These are phyloP conservation scores for Turritis glabra DNA, from an alignment of 345 rosid genomes.

Conservation along the genomic window DNA sequence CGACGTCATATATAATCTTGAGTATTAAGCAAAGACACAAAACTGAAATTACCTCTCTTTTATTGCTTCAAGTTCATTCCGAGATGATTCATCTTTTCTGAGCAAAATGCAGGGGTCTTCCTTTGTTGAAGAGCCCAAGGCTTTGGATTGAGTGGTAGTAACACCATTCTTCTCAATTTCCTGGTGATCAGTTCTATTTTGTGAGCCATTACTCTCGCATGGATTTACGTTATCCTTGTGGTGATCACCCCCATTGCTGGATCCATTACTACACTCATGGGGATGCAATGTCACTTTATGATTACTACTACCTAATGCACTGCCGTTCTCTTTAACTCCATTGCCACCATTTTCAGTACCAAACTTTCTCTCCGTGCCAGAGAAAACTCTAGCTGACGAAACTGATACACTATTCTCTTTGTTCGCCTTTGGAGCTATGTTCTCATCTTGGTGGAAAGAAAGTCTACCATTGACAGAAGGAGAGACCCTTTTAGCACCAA, in stretches of 20 bases:
- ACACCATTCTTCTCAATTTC: slow-evolving; percentile 41
- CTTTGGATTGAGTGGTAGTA: slow-evolving; percentile 34
- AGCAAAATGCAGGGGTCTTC: slow-evolving; percentile 57
- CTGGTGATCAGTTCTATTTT: slow-evolving; percentile 35
- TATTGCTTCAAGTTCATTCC: slow-evolving; percentile 57
- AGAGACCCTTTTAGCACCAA: slow-evolving; percentile 51
- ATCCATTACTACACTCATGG: slow-evolving; percentile 20
- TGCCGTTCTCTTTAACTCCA: slow-evolving; percentile 35
- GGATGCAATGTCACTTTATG: slow-evolving; percentile 12
- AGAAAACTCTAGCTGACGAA: slow-evolving; percentile 34
- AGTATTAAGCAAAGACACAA: slow-evolving; percentile 16
- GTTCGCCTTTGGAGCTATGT: slow-evolving; percentile 44
- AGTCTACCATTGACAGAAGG: slow-evolving; percentile 50
- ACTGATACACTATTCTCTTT: slow-evolving; percentile 45
- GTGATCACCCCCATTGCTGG: slow-evolving; percentile 34
- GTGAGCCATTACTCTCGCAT: slow-evolving; percentile 42
- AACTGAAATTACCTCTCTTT: slow-evolving; percentile 64
- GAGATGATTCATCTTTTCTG: slow-evolving; percentile 61
- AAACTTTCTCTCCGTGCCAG: slow-evolving; percentile 42
- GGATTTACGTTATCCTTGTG: slow-evolving; percentile 38
- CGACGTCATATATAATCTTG: neutral
- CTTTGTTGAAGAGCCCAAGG: slow-evolving; percentile 41
- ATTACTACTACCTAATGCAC: slow-evolving; percentile 19
- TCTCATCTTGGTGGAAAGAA: slow-evolving; percentile 47
- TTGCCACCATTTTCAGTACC: slow-evolving; percentile 41